Evolutionary conservation across 1,284 basidiomycete species (phyloP).

Genomic region (Malassezia slooffiae): DNA sequence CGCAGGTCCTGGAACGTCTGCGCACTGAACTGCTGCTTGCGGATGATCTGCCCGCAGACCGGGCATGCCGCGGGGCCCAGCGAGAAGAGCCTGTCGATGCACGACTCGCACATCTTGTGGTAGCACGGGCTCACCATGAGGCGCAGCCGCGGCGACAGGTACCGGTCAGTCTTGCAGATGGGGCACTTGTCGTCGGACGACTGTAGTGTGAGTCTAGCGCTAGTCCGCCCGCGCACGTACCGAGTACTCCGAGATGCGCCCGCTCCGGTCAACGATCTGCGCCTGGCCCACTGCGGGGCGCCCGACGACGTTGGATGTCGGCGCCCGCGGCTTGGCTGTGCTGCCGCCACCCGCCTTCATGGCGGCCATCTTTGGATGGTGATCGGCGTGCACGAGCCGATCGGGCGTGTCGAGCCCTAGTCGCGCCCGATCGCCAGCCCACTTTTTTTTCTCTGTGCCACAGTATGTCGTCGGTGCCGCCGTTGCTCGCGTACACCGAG

Average conservation of each 20-base stretch:
- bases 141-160: slow-evolving; percentile 84
- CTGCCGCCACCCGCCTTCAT: too few species aligned
- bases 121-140: slow-evolving; percentile 89
- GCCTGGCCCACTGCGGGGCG: slow-evolving; percentile 6
- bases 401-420: slow-evolving; percentile 1
- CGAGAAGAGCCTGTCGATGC: slow-evolving; percentile 91
- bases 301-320: neutral
- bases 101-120: slow-evolving; percentile 74
- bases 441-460: neutral
- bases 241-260: slow-evolving; percentile 32
- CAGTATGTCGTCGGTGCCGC: slow-evolving; percentile 1
- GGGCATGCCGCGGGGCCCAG: slow-evolving; percentile 94
- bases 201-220: neutral
- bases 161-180: slow-evolving; percentile 90
- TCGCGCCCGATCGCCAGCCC: neutral
- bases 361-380: too few species aligned
- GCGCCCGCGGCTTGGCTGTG: slow-evolving; percentile 5
- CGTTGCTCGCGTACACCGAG: slow-evolving; percentile 17
- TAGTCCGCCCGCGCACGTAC: slow-evolving; percentile 6
- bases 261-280: slow-evolving; percentile 28
- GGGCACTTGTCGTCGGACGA: slow-evolving; percentile 70
- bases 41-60: slow-evolving; percentile 73
- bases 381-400: neutral
- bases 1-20: slow-evolving; percentile 94
- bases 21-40: slow-evolving; percentile 85